Percentiles rank a stretch among this genome's conserved stretches.
Evolutionary conservation across 345 rosid genomes (phyloP).

Genomic region (Pugionium cornutum): DNA sequence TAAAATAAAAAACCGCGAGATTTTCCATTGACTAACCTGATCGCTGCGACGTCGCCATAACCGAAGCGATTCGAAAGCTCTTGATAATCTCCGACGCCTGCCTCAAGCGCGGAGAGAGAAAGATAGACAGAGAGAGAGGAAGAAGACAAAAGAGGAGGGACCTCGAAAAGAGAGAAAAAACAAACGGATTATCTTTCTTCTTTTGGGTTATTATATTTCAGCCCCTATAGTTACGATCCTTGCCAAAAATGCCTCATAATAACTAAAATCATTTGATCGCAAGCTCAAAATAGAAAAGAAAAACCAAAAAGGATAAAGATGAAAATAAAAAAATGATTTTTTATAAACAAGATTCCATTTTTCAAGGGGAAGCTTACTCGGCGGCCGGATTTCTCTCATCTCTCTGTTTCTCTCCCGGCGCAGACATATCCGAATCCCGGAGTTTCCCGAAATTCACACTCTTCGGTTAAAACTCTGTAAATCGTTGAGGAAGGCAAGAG

Average conservation of each 20-base stretch:
- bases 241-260: conserved; percentile 4
- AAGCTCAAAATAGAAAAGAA: conserved; percentile 25
- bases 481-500: background rate
- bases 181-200: conserved; percentile 39
- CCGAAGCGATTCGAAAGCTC: conserved; percentile 32
- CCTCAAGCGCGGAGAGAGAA: conserved; percentile 32
- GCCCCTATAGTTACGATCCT: conserved; percentile 23
- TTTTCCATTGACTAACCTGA: conserved; percentile 41
- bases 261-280: background rate
- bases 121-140: conserved; percentile 6
- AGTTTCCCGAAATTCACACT: background rate
- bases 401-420: conserved; percentile 38
- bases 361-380: conserved; percentile 37
- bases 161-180: conserved; percentile 37
- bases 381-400: conserved; percentile 29
- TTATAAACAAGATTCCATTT: conserved; percentile 35
- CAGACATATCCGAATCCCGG: conserved; percentile 3
- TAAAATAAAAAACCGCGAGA: background rate
- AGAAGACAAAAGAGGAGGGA: conserved; percentile 36
- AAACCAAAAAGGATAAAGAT: conserved; percentile 35
- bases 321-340: background rate
- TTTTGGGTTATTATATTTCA: conserved; percentile 30
- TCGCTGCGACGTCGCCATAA: conserved; percentile 53
- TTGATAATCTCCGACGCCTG: conserved; percentile 35
- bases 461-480: background rate